A percentile compares a stretch with the other conserved stretches of the same genome.
Conservation (phyloP, 768 basidiomycete genomes). For the Kwoniella botswanensis region DNA sequence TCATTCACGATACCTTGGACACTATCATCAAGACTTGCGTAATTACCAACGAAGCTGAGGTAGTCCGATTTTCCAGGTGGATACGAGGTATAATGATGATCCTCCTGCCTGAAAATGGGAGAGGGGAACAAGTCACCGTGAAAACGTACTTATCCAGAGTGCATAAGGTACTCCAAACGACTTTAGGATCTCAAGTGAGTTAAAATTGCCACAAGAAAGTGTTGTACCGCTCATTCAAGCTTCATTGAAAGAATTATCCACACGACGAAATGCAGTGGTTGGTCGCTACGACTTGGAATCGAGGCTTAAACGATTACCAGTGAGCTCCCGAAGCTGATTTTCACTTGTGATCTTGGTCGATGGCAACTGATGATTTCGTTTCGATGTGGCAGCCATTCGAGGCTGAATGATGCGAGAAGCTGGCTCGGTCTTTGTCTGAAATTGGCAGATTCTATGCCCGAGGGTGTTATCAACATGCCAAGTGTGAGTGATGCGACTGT, state of each 20-base stretch:
- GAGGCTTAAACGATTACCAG: slow-evolving; percentile 12
- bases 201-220: neutral
- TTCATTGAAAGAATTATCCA: slow-evolving; percentile 16
- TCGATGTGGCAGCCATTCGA: neutral
- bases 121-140: neutral
- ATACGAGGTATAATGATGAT: slow-evolving; percentile 8
- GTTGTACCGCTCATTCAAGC: neutral
- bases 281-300: slow-evolving; percentile 15
- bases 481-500: neutral
- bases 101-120: neutral
- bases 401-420: neutral
- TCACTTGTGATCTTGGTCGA: too few species aligned
- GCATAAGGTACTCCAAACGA: neutral
- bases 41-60: neutral
- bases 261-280: slow-evolving; percentile 30
- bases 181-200: neutral
- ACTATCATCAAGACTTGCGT: neutral
- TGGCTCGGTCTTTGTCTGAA: neutral
- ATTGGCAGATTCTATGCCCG: neutral
- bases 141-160: neutral
- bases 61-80: slow-evolving; percentile 14
- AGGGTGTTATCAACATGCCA: neutral
- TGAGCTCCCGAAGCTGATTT: neutral
- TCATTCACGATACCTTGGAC: neutral
- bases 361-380: neutral